These are phyloP conservation scores for Dothideomycetidae sp. DNA, from an alignment of 2,329 filamentous ascomycete species.

Conservation along the genomic window DNA sequence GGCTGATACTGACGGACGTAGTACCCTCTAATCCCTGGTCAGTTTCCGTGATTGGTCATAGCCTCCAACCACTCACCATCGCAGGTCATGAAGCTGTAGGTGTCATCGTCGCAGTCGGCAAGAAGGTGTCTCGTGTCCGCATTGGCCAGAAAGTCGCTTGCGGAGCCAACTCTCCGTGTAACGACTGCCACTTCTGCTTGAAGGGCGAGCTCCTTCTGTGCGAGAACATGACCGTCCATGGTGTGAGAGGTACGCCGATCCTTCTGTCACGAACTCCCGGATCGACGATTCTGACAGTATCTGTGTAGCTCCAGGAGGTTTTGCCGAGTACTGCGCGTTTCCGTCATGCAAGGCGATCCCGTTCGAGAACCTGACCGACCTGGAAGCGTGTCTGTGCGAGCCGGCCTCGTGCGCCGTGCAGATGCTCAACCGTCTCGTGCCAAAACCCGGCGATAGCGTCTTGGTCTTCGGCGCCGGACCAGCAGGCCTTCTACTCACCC, in stretches of 20 bases:
- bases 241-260: slow-evolving; percentile 34
- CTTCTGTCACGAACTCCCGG: background rate
- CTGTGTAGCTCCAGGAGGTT: slow-evolving; percentile 47
- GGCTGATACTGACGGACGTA: slow-evolving; percentile 6
- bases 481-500: slow-evolving; percentile 49
- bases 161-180: slow-evolving; percentile 53
- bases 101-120: slow-evolving; percentile 44
- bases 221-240: slow-evolving; percentile 54
- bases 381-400: slow-evolving; percentile 57
- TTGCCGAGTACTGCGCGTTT: slow-evolving; percentile 53
- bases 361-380: slow-evolving; percentile 49
- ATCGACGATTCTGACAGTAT: slow-evolving; percentile 1
- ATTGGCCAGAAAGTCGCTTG: slow-evolving; percentile 48
- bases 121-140: slow-evolving; percentile 44
- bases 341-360: slow-evolving; percentile 47
- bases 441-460: slow-evolving; percentile 49
- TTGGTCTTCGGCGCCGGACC: slow-evolving; percentile 54
- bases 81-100: slow-evolving; percentile 53
- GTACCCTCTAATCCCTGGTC: slow-evolving; percentile 14
- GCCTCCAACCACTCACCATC: background rate
- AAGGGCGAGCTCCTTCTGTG: slow-evolving; percentile 54
- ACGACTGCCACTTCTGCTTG: slow-evolving; percentile 60
- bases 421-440: slow-evolving; percentile 53
- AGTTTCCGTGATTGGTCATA: background rate
- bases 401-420: slow-evolving; percentile 59